Conservation (phyloP, 108 stramenopile species). For the Nitzschia sp. region DNA sequence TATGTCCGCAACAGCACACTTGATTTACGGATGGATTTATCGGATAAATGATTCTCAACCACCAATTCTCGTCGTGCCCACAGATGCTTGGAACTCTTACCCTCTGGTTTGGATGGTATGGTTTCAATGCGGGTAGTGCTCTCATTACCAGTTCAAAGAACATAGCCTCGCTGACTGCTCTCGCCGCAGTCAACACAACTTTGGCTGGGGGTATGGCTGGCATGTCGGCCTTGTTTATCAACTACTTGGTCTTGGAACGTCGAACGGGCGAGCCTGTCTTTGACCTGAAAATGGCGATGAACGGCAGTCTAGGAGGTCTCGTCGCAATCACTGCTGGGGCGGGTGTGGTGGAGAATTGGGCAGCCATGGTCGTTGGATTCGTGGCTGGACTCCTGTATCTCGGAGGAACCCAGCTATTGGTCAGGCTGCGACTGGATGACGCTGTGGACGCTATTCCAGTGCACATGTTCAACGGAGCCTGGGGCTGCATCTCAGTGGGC, state of each 20-base stretch:
- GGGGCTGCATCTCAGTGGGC: constrained; percentile 85
- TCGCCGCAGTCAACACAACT: constrained; percentile 87
- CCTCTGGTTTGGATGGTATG: constrained; percentile 96
- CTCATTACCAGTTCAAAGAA: constrained; percentile 44
- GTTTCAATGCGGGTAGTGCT: constrained; percentile 90
- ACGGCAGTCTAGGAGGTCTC: constrained; percentile 69
- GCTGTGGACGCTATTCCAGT: constrained; percentile 93
- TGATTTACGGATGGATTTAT: not conserved
- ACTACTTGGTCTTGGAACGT: constrained; percentile 43
- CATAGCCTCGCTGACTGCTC: constrained; percentile 50
- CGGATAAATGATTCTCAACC: too few relatives aligned
- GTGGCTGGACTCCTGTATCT: constrained; percentile 85
- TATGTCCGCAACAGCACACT: not conserved
- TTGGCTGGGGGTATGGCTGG: constrained; percentile 61
- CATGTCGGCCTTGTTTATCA: constrained; percentile 49
- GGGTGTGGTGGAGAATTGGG: constrained; percentile 83
- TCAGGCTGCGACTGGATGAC: constrained; percentile 85
- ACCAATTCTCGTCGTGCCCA: constrained; percentile 1
- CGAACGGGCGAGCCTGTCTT: constrained; percentile 59
- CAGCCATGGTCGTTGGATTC: constrained; percentile 81
- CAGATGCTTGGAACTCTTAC: constrained; percentile 59
- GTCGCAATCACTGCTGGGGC: constrained; percentile 90
- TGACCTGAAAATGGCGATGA: constrained; percentile 56
- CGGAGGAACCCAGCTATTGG: constrained; percentile 51
- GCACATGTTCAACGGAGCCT: constrained; percentile 84